These are phyloP conservation scores for Boletellus deceptivus DNA, from an alignment of 1,284 basidiomycete species.

Conservation along the genomic window DNA sequence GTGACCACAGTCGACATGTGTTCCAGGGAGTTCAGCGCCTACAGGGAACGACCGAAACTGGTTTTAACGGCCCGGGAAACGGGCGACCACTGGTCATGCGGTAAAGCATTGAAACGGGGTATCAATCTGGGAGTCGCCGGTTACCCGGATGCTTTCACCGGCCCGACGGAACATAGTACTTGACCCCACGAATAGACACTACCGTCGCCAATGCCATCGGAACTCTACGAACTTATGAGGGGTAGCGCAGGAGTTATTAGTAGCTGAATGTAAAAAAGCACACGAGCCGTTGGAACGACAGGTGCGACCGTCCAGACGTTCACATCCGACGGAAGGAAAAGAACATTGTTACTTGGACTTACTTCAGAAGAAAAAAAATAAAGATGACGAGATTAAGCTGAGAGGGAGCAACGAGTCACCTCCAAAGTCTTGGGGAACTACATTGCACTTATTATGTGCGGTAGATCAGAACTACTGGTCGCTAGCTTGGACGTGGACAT, in stretches of 20 bases:
- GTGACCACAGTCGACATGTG: no score
- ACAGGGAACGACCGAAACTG: no score
- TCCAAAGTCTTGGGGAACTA: not conserved
- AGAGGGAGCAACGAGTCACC: not conserved
- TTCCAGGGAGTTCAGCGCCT: no score
- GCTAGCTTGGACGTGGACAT: not conserved
- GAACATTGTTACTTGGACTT: not conserved
- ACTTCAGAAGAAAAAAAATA: no score
- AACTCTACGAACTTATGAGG: not conserved
- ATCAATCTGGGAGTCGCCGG: no score
- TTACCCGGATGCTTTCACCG: not conserved
- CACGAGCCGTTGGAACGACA: conserved; percentile 1
- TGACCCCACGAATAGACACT: not conserved
- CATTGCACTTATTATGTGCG: no score
- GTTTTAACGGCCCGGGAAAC: no score
- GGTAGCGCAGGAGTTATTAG: not conserved
- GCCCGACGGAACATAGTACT: not conserved
- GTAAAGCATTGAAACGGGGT: no score
- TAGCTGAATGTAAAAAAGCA: not conserved
- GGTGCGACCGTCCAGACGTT: not conserved
- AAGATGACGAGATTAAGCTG: not conserved
- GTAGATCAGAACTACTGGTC: no score
- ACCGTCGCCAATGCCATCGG: not conserved
- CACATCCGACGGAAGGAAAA: conserved; percentile 6
- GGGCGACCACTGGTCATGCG: no score